These are phyloP conservation scores for Phaeodactylum tricornutum DNA, from an alignment of 108 stramenopile species.

Conservation along the genomic window DNA sequence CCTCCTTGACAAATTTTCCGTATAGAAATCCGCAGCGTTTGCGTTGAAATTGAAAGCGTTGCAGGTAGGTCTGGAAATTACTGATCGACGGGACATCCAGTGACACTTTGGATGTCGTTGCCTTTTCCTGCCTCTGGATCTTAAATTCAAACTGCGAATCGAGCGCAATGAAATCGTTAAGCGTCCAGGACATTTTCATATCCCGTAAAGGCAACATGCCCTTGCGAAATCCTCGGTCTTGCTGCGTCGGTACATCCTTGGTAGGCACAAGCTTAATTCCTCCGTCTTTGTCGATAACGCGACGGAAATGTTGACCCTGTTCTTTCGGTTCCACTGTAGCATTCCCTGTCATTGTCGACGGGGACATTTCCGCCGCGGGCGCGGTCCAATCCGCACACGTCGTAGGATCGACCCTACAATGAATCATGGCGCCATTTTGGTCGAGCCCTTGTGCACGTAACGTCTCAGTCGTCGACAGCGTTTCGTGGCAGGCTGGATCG, in stretches of 20 bases:
- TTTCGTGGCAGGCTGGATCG: conserved; percentile 52
- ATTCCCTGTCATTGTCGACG: not conserved
- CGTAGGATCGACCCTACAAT: conserved; percentile 71
- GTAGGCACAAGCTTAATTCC: conserved; percentile 47
- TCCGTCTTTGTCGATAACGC: conserved; percentile 77
- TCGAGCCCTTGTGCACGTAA: conserved; percentile 20
- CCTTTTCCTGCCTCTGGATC: conserved; percentile 80
- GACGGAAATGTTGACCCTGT: too few species aligned
- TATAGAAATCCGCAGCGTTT: conserved; percentile 88
- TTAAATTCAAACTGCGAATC: conserved; percentile 90
- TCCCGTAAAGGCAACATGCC: conserved; percentile 85
- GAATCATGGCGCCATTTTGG: conserved; percentile 61
- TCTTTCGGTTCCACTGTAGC: not conserved
- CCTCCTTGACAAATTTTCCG: conserved; percentile 68
- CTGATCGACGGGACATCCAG: conserved; percentile 56
- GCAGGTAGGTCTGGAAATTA: conserved; percentile 73
- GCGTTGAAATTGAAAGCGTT: conserved; percentile 78
- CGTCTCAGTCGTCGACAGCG: conserved; percentile 26
- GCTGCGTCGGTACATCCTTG: conserved; percentile 3
- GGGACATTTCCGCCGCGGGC: conserved; percentile 11
- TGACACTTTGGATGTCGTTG: conserved; percentile 45
- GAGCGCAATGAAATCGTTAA: conserved; percentile 90
- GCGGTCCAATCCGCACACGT: conserved; percentile 35
- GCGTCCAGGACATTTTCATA: conserved; percentile 98
- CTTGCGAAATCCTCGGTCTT: conserved; percentile 72